Percentiles rank a stretch among this genome's conserved stretches.
phyloP scores from a whole-genome alignment of 345 rosid genomes.

The Lenwebbia sp. region DNA sequence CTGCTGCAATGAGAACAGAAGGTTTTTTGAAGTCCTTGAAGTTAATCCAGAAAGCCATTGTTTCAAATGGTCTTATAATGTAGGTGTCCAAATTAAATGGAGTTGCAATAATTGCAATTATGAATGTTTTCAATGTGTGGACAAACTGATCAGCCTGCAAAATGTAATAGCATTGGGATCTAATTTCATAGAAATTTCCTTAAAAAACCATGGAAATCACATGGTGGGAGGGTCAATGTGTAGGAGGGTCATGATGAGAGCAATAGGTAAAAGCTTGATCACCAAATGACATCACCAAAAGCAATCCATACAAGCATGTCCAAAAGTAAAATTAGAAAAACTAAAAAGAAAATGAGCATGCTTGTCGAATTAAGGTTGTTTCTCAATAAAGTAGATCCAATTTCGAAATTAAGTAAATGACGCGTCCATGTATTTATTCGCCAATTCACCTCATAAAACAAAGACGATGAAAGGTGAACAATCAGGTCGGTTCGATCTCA shows the following conservation, averaged over 20 bases:
- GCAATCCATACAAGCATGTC: not conserved
- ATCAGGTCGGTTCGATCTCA: rapidly evolving
- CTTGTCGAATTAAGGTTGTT: not conserved
- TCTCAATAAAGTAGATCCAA: not conserved
- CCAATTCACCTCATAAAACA: not conserved
- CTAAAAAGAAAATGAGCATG: not conserved
- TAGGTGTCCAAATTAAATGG: not conserved
- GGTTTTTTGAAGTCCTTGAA: not conserved
- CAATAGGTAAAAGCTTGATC: not conserved
- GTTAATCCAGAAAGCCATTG: not conserved
- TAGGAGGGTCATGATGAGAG: not conserved
- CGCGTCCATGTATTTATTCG: not conserved
- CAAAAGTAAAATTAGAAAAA: not conserved
- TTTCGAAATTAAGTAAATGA: not conserved
- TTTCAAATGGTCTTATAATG: not conserved
- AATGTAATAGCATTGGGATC: not conserved
- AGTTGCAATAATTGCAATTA: not conserved
- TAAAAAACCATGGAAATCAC: not conserved
- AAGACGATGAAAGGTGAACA: rapidly evolving
- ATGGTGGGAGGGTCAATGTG: not conserved
- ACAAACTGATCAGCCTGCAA: not conserved
- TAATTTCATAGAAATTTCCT: not conserved
- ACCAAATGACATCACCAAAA: not conserved
- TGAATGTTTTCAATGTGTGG: not conserved
- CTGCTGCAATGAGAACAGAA: not conserved